These are phyloP conservation scores for Salicornia ramosissima DNA, from an alignment of 148 eudicot genomes.

Conservation along the genomic window DNA sequence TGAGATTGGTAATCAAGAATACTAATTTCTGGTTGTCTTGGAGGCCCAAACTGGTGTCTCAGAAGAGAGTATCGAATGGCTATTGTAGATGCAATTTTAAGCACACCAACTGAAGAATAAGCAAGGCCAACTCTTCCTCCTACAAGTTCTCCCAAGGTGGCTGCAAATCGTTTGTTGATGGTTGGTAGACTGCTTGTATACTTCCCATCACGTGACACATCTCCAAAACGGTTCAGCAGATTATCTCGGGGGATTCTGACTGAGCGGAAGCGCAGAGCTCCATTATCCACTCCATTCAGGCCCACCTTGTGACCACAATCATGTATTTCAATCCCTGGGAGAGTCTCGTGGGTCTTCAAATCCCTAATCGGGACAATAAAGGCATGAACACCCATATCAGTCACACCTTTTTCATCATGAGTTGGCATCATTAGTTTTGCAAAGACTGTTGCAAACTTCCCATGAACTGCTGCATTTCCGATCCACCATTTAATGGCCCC, in stretches of 20 bases:
- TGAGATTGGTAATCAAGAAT: constrained; percentile 95
- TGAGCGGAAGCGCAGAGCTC: constrained; percentile 71
- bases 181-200: constrained; percentile 80
- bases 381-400: constrained; percentile 98
- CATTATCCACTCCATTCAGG: constrained; percentile 92
- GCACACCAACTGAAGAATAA: constrained; percentile 80
- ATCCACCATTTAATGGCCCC: constrained; percentile 99
- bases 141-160: constrained; percentile 90
- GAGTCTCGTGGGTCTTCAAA: constrained; percentile 58
- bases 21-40: constrained; percentile 73
- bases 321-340: constrained; percentile 82
- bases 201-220: constrained; percentile 81
- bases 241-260: constrained; percentile 94
- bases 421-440: constrained; percentile 79
- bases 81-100: constrained; percentile 64
- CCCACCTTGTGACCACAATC: constrained; percentile 98
- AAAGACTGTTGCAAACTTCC: constrained; percentile 88
- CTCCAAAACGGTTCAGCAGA: constrained; percentile 88
- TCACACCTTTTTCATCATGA: constrained; percentile 54
- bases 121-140: constrained; percentile 97
- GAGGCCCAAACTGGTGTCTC: constrained; percentile 89
- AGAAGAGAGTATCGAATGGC: constrained; percentile 80
- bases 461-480: constrained; percentile 94
- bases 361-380: constrained; percentile 91
- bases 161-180: constrained; percentile 82